Evolutionary conservation across 2,329 filamentous ascomycete genomes (phyloP).

Genomic region (Botryosphaeria agaves): DNA sequence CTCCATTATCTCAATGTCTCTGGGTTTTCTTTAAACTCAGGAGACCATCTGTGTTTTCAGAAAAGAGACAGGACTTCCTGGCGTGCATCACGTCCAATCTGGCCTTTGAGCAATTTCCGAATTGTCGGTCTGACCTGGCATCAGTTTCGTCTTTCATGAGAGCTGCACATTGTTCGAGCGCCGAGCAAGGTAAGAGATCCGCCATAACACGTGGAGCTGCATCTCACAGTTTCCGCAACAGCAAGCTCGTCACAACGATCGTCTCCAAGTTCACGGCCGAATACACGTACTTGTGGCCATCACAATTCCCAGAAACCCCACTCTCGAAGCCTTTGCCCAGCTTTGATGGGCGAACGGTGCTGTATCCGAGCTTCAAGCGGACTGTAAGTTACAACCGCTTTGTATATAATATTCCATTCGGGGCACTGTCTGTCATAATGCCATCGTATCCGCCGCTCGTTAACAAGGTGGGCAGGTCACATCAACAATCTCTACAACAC

Average conservation of each 20-base stretch:
- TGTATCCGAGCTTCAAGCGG: slow-evolving; percentile 83
- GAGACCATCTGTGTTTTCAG: too few species aligned
- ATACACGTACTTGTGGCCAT: slow-evolving; percentile 68
- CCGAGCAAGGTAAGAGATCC: slow-evolving; percentile 54
- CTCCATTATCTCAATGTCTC: too few species aligned
- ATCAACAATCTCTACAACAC: slow-evolving; percentile 99
- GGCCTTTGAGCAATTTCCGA: too few species aligned
- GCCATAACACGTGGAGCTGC: too few species aligned
- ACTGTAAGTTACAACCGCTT: slow-evolving; percentile 48
- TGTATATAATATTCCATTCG: too few species aligned
- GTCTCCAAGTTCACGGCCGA: slow-evolving; percentile 88
- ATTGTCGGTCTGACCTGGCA: slow-evolving; percentile 1
- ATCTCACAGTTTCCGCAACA: too few species aligned
- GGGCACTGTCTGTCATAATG: too few species aligned
- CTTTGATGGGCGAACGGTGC: slow-evolving; percentile 83
- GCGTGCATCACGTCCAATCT: too few species aligned
- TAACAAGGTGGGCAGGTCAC: slow-evolving; percentile 42
- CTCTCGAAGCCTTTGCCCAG: slow-evolving; percentile 64
- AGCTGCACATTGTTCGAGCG: slow-evolving; percentile 70
- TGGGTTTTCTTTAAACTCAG: too few species aligned
- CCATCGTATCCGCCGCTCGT: not conserved
- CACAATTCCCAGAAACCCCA: slow-evolving; percentile 53
- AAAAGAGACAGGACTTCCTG: too few species aligned
- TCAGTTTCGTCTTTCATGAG: slow-evolving; percentile 78
- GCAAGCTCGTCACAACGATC: slow-evolving; percentile 80